Evolutionary conservation across 495 filamentous ascomycete genomes (phyloP), one percentile per base, ranked within the genome.

Genomic region (Xylaria bambusicola): DNA sequence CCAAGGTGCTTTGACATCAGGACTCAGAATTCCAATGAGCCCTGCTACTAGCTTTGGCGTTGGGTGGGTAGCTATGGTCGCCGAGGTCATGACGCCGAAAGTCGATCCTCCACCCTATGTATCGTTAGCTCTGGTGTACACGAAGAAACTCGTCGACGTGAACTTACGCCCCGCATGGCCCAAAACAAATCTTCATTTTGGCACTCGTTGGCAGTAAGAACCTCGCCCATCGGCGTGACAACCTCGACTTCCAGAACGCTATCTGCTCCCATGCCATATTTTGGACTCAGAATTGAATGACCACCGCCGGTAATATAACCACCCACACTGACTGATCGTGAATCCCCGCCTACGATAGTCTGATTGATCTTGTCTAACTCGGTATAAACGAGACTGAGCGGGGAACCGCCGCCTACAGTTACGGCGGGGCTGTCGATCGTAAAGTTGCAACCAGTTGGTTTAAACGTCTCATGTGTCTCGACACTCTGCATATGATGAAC

Each of bases 251-350:
- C 77, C 4, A 89, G 74, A 0, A 85, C 79, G 33, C 85, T 77
- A 62, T 91, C 88, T 1, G 85, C 82, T 7, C 67, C 87, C 1
- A 91, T 70, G 0, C 87, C 87, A 60, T 83, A 84, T 2, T 62
- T 72, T 0, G 84, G 77, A 6, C 73, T 66, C 0, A 88, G 68
- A 3, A 82, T 64, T 3, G 73, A 74, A 64, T 89, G 87, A 2
- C 86, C 87, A 6, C 83, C 86, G 5, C 85, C 86, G 31, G 80
- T 83, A 10, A 79, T 71, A 55, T 82, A 88, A 2, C 86, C 87
- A 7, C 86, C 84, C 8, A 75, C 62, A 7, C 64, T 66, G 20
- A 68, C 69, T 1, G 66, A 58, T 6, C 53, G 68, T 6, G 62
- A 62, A 2, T 53, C 58, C 15, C 74, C 75, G 15, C 73, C 74